Evolutionary conservation across 139 green algal species (phyloP), one percentile per base, ranked within the genome.

Genomic region (Eudorina sp.): DNA sequence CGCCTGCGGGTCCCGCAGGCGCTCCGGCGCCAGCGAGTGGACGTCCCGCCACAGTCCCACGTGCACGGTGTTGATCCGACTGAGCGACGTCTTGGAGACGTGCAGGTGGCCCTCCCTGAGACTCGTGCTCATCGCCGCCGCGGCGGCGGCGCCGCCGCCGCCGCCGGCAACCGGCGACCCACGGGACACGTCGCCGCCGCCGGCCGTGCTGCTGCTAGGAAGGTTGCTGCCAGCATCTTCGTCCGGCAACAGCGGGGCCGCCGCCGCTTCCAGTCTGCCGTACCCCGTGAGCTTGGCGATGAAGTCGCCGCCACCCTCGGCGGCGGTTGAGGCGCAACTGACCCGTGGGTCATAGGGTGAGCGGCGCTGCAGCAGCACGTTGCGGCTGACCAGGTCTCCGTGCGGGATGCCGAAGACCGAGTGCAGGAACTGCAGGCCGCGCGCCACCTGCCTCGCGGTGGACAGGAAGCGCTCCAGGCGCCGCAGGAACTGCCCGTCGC

Each of bases 301-400:
- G n/a, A 46, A 82, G 18, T n/a, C 45, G 46, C 46, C n/a, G 41
- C 2, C 18, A 5, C 8, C 13, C 13, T 58, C 51, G n/a, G n/a
- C n/a, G n/a, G n/a, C n/a, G n/a, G n/a, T n/a, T n/a, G n/a, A n/a
- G n/a, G n/a, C n/a, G n/a, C n/a, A 16, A 34, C 21, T 6, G 68
- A 76, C 68, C 68, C 68, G 25, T 79, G 40, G 40, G 25, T 66
- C 45, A 29, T 4, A 29, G 16, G 48, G 16, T 9, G 38, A 4
- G 31, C 51, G 48, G 34, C 76, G 76, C 48, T 84, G 77, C 51
- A 84, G 77, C 38, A 84, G 53, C 36, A 84, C 77, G 51, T 84
- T 84, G 13, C 77, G 53, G 3, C 36, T 43, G 34, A 38, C 77
- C 21, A 84, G 53, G 34, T 84, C 77, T 18, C 77, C 77, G 51